Conservation (phyloP, 192 early-diverging fungal species). For the Coemansia brasiliensis region DNA sequence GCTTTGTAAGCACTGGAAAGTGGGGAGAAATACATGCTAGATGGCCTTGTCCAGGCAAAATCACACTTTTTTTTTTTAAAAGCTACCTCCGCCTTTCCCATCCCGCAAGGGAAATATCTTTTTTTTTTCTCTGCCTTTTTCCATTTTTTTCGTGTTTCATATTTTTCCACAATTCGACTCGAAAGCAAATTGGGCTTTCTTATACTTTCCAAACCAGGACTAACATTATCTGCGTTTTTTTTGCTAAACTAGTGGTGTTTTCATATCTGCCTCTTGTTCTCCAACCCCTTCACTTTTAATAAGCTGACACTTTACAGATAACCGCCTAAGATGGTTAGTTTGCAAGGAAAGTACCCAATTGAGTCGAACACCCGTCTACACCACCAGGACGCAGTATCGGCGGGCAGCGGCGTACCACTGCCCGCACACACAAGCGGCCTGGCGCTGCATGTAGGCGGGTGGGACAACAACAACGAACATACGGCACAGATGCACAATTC, state of each 20-base stretch:
- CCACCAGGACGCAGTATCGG: conserved; percentile 31
- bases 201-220: not conserved
- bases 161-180: not conserved
- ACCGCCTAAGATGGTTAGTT: conserved; percentile 32
- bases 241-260: too few species aligned
- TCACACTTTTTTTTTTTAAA: not conserved
- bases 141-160: conserved; percentile 24
- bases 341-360: conserved; percentile 28
- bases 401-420: conserved; percentile 1
- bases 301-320: conserved; percentile 14
- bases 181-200: too few species aligned
- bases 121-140: not conserved
- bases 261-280: too few species aligned
- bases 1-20: too few species aligned
- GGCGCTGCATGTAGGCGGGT: conserved; percentile 58
- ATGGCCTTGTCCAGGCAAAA: not conserved
- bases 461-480: conserved; percentile 20
- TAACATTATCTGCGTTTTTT: not conserved
- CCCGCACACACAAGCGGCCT: conserved; percentile 27
- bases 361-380: conserved; percentile 57
- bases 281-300: too few species aligned
- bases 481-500: conserved; percentile 14
- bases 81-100: not conserved
- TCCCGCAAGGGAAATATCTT: not conserved
- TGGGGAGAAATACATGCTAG: not conserved